Base-by-base conservation (phyloP, 148 eudicot species). In the Gaultheria prostrata region DNA sequence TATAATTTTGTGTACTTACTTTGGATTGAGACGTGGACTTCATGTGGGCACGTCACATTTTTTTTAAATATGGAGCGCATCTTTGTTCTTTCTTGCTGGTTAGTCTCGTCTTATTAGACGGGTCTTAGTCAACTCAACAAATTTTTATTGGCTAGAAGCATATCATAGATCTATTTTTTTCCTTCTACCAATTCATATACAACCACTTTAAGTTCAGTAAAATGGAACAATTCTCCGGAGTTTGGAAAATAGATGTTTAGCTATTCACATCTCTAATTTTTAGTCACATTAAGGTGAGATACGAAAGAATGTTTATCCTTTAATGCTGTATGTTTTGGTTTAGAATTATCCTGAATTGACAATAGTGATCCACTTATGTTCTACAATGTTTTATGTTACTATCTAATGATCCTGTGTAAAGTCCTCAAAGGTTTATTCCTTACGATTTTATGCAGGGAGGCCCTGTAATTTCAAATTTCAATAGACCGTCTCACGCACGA, bases 401-500 rank as follows among this genome's bases (percentile, higher is more conserved):
- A 9, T 57, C 11, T 14, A 61, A 61, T 32, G 49, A 83, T 59
- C 54, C 8, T 35, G 43, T 78, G 50, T 30, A 30, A 6, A 8
- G 50, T 56, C 20, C 10, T 57, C n/a, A 61, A 63, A 43, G 53
- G 28, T 43, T 39, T 2, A 17, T 70, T 69, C 9, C 15, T 70
- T 67, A 33, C 8, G 49, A 35, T 79, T 70, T 39, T 48, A 18
- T 86, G 84, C 88, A 94, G 98, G 85, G 90, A 70, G 83, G 75
- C 39, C 72, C 80, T 73, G 79, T 46, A 46, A 39, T 84, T 33
- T 82, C 87, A 73, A 84, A 84, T 80, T 59, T 67, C 54, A 85
- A 18, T 67, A 67, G 93, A 87, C 90, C 67, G 74, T 82, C 91
- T 18, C 87, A 75, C n/a, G 33, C 88, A 75, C 90, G 84, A 43